These are phyloP conservation scores for Ceratobasidium sp. DNA, from an alignment of 1,284 basidiomycete species.

Conservation along the genomic window DNA sequence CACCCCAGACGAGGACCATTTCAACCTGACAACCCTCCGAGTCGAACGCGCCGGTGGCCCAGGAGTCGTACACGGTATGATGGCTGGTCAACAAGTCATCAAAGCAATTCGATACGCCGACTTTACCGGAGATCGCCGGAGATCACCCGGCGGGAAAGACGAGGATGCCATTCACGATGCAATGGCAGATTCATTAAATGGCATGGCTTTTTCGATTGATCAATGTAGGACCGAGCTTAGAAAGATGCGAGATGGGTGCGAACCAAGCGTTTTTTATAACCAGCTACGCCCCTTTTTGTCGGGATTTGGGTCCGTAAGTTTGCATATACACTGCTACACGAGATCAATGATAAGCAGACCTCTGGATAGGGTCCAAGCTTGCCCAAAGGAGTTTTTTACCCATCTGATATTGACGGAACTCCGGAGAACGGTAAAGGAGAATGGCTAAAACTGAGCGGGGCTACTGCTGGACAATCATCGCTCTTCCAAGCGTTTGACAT, in stretches of 20 bases:
- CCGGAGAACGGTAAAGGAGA: slow-evolving; percentile 14
- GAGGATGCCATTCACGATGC: not conserved
- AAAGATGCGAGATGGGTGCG: slow-evolving; percentile 28
- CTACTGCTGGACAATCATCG: slow-evolving; percentile 28
- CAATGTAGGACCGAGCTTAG: slow-evolving; percentile 15
- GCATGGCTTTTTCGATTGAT: not conserved
- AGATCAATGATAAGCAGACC: no score
- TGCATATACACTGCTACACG: not conserved
- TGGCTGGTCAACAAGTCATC: slow-evolving; percentile 13
- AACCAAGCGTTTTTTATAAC: slow-evolving; percentile 11
- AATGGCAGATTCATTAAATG: not conserved
- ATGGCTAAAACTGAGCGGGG: slow-evolving; percentile 28
- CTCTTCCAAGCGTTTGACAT: slow-evolving; percentile 28
- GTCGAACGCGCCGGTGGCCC: slow-evolving; percentile 23
- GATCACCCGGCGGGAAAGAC: not conserved
- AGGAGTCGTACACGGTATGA: slow-evolving; percentile 17
- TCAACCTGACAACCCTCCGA: slow-evolving; percentile 23
- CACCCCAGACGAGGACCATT: slow-evolving; percentile 19
- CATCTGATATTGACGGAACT: not conserved
- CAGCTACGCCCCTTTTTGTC: slow-evolving; percentile 14
- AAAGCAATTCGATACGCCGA: not conserved
- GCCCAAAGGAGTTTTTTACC: slow-evolving; percentile 19
- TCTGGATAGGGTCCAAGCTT: not conserved
- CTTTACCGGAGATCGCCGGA: not conserved
- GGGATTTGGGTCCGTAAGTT: slow-evolving; percentile 22